Evolutionary conservation across 768 basidiomycete genomes (phyloP).

Genomic region (Galerina marginata): DNA sequence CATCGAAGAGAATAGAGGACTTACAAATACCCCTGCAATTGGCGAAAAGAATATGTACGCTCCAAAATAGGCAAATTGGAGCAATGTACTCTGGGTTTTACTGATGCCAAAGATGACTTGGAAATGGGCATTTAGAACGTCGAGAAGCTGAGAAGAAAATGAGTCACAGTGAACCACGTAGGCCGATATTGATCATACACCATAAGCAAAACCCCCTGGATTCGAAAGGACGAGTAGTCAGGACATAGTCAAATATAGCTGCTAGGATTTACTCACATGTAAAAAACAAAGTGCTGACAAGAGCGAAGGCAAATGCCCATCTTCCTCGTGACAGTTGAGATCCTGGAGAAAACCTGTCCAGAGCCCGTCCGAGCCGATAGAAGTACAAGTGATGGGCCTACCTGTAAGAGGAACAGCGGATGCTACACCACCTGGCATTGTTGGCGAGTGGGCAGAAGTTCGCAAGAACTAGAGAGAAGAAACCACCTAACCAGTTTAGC

Average conservation of each 20-base stretch:
- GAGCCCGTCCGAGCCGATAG: not conserved
- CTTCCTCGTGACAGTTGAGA: constrained; percentile 48
- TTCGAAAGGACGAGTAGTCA: not conserved
- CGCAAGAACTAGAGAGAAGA: not conserved
- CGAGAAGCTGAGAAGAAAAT: constrained; percentile 52
- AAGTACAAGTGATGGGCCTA: not conserved
- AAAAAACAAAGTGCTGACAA: constrained; percentile 80
- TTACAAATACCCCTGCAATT: constrained; percentile 59
- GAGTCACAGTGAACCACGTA: not conserved
- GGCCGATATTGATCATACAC: constrained; percentile 41
- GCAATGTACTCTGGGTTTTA: constrained; percentile 73
- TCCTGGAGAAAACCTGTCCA: constrained; percentile 28
- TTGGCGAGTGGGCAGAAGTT: too few species aligned
- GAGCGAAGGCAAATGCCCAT: constrained; percentile 64
- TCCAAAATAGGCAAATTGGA: constrained; percentile 78
- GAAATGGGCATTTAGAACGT: constrained; percentile 76
- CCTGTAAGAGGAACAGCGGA: constrained; percentile 23
- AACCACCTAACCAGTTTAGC: not conserved
- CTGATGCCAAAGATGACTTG: constrained; percentile 70
- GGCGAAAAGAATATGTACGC: constrained; percentile 69
- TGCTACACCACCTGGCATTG: not conserved
- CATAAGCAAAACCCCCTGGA: constrained; percentile 71
- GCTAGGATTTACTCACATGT: constrained; percentile 51
- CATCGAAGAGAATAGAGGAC: constrained; percentile 25
- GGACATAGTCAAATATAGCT: not conserved